Evolutionary conservation across 148 eudicot species (phyloP).

Genomic region (Beta vulgaris): DNA sequence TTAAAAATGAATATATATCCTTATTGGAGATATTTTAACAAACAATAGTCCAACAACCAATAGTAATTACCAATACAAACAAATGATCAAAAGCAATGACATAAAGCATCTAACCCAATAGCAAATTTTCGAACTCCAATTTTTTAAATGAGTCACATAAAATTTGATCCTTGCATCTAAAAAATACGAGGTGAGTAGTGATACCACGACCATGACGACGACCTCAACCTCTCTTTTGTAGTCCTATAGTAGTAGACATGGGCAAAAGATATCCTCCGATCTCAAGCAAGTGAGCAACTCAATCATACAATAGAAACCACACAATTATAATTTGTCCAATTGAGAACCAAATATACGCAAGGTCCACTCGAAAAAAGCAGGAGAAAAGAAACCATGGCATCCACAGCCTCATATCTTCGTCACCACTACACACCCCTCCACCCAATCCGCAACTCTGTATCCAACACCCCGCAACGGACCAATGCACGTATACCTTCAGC

Average conservation of each 20-base stretch:
- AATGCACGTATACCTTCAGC: constrained; percentile 23
- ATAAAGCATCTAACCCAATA: too few species aligned
- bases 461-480: constrained; percentile 13
- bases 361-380: neutral
- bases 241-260: neutral
- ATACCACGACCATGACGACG: too few species aligned
- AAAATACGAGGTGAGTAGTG: too few species aligned
- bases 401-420: constrained; percentile 37
- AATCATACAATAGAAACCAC: neutral
- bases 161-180: too few species aligned
- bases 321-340: neutral
- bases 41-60: too few species aligned
- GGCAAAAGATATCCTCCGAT: neutral
- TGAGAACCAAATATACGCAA: neutral
- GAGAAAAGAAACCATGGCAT: constrained; percentile 45
- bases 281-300: neutral
- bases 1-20: too few species aligned
- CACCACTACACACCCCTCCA: constrained; percentile 17
- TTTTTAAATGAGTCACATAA: too few species aligned
- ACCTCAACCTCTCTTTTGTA: too few species aligned
- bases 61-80: too few species aligned
- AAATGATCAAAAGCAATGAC: too few species aligned
- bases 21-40: too few species aligned
- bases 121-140: too few species aligned
- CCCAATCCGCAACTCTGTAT: constrained; percentile 16